phyloP scores from a whole-genome alignment of 768 basidiomycete species.

The Gymnopilus dilepis region DNA sequence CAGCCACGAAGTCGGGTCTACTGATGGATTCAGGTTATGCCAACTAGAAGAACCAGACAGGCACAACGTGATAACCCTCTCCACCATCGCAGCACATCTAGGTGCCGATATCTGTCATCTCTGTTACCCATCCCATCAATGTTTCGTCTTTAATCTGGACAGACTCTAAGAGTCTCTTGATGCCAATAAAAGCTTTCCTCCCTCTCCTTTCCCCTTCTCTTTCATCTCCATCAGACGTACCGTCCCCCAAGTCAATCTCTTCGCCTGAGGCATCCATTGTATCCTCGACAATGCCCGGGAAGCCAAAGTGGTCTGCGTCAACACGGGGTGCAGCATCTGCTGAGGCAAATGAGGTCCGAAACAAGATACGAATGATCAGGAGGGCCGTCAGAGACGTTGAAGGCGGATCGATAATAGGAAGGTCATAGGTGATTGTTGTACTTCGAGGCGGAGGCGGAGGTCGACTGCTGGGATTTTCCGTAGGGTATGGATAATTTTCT shows the following conservation, averaged over 20 bases:
- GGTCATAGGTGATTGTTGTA: conserved; percentile 61
- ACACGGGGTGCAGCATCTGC: conserved; percentile 69
- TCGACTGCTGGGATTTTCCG: conserved; percentile 66
- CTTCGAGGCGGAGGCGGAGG: conserved; percentile 74
- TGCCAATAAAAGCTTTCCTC: conserved; percentile 69
- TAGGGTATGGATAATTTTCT: conserved; percentile 58
- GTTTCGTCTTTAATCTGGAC: conserved; percentile 70
- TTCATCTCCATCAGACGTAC: conserved; percentile 56
- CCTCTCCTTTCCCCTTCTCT: conserved; percentile 75
- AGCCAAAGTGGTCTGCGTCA: conserved; percentile 88
- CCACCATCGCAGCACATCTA: too few relatives aligned
- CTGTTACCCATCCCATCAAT: conserved; percentile 45
- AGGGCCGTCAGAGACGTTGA: conserved; percentile 80
- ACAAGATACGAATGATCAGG: conserved; percentile 83
- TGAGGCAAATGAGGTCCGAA: conserved; percentile 78
- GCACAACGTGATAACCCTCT: too few relatives aligned
- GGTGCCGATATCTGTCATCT: conserved; percentile 42
- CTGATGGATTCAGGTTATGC: too few relatives aligned
- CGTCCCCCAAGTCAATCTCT: conserved; percentile 46
- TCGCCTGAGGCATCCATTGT: conserved; percentile 67
- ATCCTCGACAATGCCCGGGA: conserved; percentile 83
- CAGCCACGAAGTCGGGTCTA: too few relatives aligned
- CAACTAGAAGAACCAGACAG: too few relatives aligned
- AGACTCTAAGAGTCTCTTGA: conserved; percentile 62
- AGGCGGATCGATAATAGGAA: conserved; percentile 67